Evolutionary conservation across 2,329 filamentous ascomycete genomes (phyloP).

Genomic region (Fusarium nodosum): DNA sequence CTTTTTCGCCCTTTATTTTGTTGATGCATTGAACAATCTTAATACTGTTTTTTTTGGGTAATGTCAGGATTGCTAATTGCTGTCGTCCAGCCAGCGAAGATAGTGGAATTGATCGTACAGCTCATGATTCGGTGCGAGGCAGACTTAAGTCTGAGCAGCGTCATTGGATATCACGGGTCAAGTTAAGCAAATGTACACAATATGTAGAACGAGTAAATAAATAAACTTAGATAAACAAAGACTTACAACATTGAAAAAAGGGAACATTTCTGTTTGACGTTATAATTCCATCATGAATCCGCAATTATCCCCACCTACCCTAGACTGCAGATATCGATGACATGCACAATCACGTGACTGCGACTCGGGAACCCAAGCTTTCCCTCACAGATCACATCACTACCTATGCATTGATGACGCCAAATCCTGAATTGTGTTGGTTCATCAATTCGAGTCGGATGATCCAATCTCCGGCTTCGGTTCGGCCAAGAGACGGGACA

Average conservation of each 20-base stretch:
- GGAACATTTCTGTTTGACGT: neutral
- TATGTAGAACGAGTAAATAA: neutral
- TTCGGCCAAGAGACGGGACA: conserved; percentile 13
- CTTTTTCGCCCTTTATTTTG: neutral
- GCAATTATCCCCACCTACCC: neutral
- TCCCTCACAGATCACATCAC: conserved; percentile 24
- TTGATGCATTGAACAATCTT: neutral
- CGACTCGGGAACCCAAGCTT: neutral
- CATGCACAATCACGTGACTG: neutral
- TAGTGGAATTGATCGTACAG: conserved; percentile 21
- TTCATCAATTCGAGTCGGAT: neutral
- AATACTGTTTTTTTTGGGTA: conserved; percentile 3
- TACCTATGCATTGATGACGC: conserved; percentile 36
- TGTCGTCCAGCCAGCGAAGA: conserved; percentile 34
- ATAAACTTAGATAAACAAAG: neutral
- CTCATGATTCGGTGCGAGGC: neutral
- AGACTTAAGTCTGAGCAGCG: conserved; percentile 1
- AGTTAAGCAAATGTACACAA: neutral
- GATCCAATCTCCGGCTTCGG: conserved; percentile 23
- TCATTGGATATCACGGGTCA: neutral
- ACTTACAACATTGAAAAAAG: neutral
- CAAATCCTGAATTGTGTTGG: conserved; percentile 11
- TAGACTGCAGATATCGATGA: neutral
- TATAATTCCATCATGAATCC: neutral
- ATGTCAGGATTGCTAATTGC: conserved; percentile 4